Evolutionary conservation across 2,329 filamentous ascomycete species (phyloP).

Genomic region (Clarireedia paspali): DNA sequence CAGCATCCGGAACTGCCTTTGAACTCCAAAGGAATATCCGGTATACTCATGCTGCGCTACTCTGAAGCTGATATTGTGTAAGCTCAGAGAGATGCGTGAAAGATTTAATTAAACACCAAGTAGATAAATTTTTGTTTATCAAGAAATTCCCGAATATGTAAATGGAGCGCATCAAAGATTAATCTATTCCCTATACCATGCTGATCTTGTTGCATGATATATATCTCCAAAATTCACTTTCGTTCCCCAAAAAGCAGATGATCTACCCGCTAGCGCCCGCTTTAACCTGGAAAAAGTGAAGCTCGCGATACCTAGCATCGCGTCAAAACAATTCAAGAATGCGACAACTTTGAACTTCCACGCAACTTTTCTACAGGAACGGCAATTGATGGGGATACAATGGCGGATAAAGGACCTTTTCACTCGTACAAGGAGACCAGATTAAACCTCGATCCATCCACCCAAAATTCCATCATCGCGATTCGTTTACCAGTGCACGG

Average conservation of each 20-base stretch:
- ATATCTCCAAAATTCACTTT: neutral
- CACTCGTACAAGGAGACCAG: constrained; percentile 82
- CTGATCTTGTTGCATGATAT: neutral
- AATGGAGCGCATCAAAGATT: too few relatives aligned
- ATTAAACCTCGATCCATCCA: constrained; percentile 70
- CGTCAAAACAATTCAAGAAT: constrained; percentile 18
- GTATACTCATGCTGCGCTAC: too few relatives aligned
- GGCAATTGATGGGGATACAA: constrained; percentile 53
- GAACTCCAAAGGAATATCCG: too few relatives aligned
- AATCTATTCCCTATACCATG: too few relatives aligned
- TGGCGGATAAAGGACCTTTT: constrained; percentile 54
- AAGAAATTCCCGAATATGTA: too few relatives aligned
- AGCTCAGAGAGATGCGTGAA: too few relatives aligned
- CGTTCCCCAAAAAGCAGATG: neutral
- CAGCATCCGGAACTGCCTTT: too few relatives aligned
- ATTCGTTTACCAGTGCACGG: constrained; percentile 56
- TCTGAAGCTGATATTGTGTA: too few relatives aligned
- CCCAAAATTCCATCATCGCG: constrained; percentile 60
- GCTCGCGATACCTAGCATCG: constrained; percentile 13
- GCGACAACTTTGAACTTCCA: constrained; percentile 16
- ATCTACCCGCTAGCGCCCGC: constrained; percentile 11
- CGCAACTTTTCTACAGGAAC: constrained; percentile 11
- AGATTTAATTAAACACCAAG: too few relatives aligned
- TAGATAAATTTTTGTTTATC: too few relatives aligned
- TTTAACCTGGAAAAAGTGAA: constrained; percentile 12